Evolutionary conservation across 2,329 filamentous ascomycete species (phyloP), one percentile per base, ranked within the genome.

Genomic region (Beauveria brongniartii): DNA sequence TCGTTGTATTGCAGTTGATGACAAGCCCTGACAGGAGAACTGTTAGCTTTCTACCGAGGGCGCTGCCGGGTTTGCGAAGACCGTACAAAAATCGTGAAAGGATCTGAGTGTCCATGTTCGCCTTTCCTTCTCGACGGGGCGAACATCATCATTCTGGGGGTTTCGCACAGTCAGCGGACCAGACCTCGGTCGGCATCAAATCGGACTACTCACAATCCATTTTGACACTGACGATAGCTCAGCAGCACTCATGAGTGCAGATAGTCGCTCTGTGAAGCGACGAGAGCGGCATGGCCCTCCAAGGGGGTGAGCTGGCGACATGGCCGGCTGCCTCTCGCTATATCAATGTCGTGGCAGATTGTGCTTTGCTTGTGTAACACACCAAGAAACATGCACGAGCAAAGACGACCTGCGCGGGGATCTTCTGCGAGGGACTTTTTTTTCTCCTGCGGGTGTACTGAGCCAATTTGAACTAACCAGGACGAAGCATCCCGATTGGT

Each of bases 111-210:
- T 72, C 77, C 76, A 80, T 5, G 75, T 79, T 18, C 76, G 70
- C 48, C 76, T 70, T 48, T 65, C 72, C 1, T 71, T 66, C 62
- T 78, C 77, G 30, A 79, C 74, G 10, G 79, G 80, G 3, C 78
- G 76, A 61, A 81, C 78, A 65, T 82, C 79, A 63, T 81, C 74
- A 65, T 82, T 82, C 73, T 75, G 46, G 18, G 7, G 20, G 16
- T 3, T 52, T 65, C 57, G 61, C 57, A 57, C 30, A 24, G 59
- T 52, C 44, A 55, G 54, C 34, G n/a, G 5, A 41, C n/a, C 10
- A 26, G 24, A 22, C n/a, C 52, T 55, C 47, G 53, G 26, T n/a
- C 30, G 34, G 14, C 10, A n/a, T 30, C 5, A 12, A 20, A 14
- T 9, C 3, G 44, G 37, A 26, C 5, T 30, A 59, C 69, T 53